Evolutionary conservation across 148 eudicot species (phyloP).

Genomic region (Rhododendron griersonianum): DNA sequence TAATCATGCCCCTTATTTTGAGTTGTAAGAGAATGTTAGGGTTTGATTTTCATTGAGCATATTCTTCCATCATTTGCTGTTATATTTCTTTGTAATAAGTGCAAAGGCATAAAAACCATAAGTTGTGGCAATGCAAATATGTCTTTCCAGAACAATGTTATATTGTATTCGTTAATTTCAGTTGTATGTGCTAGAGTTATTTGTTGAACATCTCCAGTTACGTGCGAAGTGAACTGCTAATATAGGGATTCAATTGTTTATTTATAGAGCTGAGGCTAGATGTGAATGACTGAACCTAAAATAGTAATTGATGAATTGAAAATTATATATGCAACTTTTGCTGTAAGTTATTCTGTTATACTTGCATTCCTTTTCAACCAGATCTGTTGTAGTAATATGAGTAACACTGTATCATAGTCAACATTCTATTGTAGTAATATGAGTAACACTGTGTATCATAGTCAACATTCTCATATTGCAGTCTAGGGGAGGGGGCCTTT

Average conservation of each 20-base stretch:
- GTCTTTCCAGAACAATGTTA: background rate
- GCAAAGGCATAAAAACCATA: background rate
- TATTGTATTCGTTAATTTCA: background rate
- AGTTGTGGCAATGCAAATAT: background rate
- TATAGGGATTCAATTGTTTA: background rate
- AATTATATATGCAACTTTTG: background rate
- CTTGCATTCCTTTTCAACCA: background rate
- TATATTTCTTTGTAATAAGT: background rate
- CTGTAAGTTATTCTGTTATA: background rate
- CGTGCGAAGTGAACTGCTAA: background rate
- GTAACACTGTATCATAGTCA: background rate
- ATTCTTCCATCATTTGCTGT: too few species aligned
- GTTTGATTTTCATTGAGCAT: background rate
- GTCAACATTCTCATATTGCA: conserved; percentile 21
- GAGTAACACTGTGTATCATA: background rate
- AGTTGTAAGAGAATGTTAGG: background rate
- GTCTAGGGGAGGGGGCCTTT: conserved; percentile 72
- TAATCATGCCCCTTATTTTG: background rate
- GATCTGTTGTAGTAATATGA: background rate
- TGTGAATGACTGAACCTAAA: background rate
- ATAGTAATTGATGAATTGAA: background rate
- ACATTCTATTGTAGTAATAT: background rate
- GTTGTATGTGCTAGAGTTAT: background rate
- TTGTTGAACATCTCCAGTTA: background rate
- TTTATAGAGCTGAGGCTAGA: background rate